These are phyloP conservation scores for Vigna radiata DNA, from an alignment of 306 rosid species.

Conservation along the genomic window DNA sequence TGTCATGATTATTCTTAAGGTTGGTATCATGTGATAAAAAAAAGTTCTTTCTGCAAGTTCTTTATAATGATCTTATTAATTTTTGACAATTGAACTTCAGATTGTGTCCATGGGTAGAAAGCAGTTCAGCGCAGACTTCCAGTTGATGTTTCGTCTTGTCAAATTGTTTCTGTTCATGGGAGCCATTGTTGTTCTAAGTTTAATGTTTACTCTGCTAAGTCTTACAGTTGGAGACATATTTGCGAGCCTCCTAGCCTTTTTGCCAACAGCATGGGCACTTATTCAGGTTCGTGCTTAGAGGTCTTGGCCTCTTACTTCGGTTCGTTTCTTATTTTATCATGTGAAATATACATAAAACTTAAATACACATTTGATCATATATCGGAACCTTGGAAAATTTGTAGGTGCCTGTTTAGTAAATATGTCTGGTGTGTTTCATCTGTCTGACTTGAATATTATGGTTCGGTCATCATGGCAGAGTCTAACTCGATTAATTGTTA, in stretches of 20 bases:
- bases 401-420: conserved; percentile 11
- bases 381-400: not conserved
- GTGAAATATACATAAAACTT: not conserved
- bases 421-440: not conserved
- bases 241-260: conserved; percentile 82
- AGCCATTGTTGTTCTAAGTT: conserved; percentile 55
- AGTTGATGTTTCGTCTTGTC: conserved; percentile 94
- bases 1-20: conserved; percentile 87
- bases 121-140: conserved; percentile 94
- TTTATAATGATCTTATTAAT: conserved; percentile 34
- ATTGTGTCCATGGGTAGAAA: conserved; percentile 91
- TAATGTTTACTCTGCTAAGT: conserved; percentile 71
- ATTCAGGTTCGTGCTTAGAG: conserved; percentile 62
- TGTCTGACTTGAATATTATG: not conserved
- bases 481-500: not conserved
- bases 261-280: conserved; percentile 96
- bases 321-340: conserved; percentile 22
- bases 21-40: conserved; percentile 43
- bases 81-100: conserved; percentile 62
- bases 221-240: conserved; percentile 87
- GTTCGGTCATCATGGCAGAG: not conserved
- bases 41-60: conserved; percentile 30
- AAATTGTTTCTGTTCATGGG: conserved; percentile 83
- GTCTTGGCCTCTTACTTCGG: not conserved
- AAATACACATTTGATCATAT: not conserved